A percentile compares a stretch with the other conserved stretches of the same genome.
These are phyloP conservation scores for Rhypophila decipiens DNA, from an alignment of 495 filamentous ascomycete species.

Conservation along the genomic window DNA sequence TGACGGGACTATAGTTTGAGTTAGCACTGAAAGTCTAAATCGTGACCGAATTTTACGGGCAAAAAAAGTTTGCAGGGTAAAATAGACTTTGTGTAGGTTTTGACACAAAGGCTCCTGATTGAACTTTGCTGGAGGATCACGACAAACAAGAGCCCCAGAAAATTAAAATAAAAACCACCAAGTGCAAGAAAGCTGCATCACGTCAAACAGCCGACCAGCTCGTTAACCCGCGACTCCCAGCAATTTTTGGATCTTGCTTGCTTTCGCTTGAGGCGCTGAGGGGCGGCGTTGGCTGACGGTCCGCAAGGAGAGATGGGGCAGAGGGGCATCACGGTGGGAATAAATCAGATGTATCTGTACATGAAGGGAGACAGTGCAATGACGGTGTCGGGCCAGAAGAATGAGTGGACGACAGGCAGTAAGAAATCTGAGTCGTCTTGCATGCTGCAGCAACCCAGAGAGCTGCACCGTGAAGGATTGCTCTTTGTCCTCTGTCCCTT, in stretches of 20 bases:
- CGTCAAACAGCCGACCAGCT: background rate
- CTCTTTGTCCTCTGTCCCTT: background rate
- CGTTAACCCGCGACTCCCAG: background rate
- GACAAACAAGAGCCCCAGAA: background rate
- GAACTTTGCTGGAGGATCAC: too few relatives aligned
- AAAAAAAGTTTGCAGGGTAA: slow-evolving; percentile 8
- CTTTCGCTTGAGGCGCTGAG: slow-evolving; percentile 3
- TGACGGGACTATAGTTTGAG: slow-evolving; percentile 14
- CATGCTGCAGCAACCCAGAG: background rate
- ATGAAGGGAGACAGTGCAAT: background rate
- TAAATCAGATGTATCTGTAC: slow-evolving; percentile 3
- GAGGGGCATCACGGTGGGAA: slow-evolving; percentile 5
- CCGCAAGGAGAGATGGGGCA: background rate
- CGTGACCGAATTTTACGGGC: slow-evolving; percentile 2
- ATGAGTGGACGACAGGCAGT: background rate
- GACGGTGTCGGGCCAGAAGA: slow-evolving; percentile 4
- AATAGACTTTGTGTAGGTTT: background rate
- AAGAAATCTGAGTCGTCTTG: background rate
- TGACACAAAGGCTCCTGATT: too few relatives aligned
- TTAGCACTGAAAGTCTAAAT: slow-evolving; percentile 18
- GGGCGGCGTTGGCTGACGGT: slow-evolving; percentile 8
- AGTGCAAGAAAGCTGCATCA: background rate
- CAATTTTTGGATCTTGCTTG: too few relatives aligned
- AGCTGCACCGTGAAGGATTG: background rate
- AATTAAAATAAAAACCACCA: background rate